Conservation (phyloP, 2,329 filamentous ascomycete genomes). For the Nothopassalora personata region DNA sequence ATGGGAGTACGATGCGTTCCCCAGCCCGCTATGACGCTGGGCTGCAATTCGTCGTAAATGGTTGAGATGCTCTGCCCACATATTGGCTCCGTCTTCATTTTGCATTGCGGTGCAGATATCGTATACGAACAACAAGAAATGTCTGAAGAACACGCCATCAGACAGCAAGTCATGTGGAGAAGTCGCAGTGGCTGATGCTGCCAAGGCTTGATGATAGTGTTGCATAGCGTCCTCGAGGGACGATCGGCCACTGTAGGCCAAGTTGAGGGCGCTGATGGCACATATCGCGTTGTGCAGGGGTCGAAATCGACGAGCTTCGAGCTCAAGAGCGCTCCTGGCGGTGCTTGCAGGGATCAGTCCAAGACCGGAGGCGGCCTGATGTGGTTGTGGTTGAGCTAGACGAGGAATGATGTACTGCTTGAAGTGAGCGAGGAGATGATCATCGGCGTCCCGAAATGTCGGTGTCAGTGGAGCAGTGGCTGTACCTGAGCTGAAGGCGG, state of each 20-base stretch:
- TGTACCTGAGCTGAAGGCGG: conserved; percentile 12
- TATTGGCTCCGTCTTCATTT: conserved; percentile 35
- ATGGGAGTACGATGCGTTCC: conserved; percentile 43
- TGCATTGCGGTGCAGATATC: conserved; percentile 41
- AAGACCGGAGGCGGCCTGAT: not conserved
- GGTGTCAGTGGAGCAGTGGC: conserved; percentile 13
- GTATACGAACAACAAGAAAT: conserved; percentile 54
- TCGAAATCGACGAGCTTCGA: conserved; percentile 45
- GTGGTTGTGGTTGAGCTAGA: conserved; percentile 20
- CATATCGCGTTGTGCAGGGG: conserved; percentile 55
- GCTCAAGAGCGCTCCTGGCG: conserved; percentile 25
- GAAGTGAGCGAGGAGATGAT: conserved; percentile 24
- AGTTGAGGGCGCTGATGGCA: conserved; percentile 51
- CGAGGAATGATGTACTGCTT: conserved; percentile 25
- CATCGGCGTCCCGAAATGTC: conserved; percentile 11
- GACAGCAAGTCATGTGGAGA: conserved; percentile 49
- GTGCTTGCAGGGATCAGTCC: conserved; percentile 14
- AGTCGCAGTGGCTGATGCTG: conserved; percentile 40
- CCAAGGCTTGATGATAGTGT: conserved; percentile 51
- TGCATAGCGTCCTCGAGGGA: conserved; percentile 46
- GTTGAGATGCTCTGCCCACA: conserved; percentile 52
- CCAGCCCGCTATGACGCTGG: conserved; percentile 39
- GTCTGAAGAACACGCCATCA: conserved; percentile 52
- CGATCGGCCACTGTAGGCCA: conserved; percentile 43
- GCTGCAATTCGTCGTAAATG: conserved; percentile 48